Conservation (phyloP, 208 protist species). For the Acanthamoeba castellanii region DNA sequence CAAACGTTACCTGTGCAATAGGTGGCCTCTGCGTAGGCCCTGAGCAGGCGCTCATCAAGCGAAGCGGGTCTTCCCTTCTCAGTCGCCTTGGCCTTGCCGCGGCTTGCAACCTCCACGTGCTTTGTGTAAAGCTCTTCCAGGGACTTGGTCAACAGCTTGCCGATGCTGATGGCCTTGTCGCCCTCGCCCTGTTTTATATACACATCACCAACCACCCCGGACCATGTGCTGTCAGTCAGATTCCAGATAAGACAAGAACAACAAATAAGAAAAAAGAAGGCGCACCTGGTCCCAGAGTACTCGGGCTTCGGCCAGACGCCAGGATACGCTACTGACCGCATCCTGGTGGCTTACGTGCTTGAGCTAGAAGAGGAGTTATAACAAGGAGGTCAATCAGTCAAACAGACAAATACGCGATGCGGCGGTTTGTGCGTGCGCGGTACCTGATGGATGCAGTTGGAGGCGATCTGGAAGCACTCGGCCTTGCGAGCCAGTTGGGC, state of each 20-base stretch:
- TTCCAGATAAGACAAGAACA: neutral
- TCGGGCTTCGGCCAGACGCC: constrained; percentile 46
- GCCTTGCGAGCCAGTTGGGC: constrained; percentile 72
- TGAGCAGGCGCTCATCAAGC: constrained; percentile 5
- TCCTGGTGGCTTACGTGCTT: constrained; percentile 51
- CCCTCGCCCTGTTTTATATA: neutral
- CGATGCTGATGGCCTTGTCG: constrained; percentile 70
- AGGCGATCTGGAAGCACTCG: constrained; percentile 69
- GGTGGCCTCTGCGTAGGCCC: constrained; percentile 56
- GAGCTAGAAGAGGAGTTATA: neutral
- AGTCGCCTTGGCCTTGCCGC: constrained; percentile 14
- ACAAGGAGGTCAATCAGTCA: neutral
- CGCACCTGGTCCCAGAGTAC: constrained; percentile 60
- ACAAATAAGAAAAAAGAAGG: neutral
- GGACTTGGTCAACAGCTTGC: neutral
- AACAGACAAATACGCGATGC: neutral
- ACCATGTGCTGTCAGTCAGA: too few relatives aligned
- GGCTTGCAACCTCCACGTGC: neutral
- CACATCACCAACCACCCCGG: neutral
- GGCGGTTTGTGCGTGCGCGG: neutral
- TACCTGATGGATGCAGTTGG: constrained; percentile 64
- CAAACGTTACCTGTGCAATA: constrained; percentile 47
- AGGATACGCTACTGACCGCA: neutral
- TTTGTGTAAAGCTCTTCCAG: constrained; percentile 8
- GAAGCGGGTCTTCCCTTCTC: neutral